A percentile compares a stretch with the other conserved stretches of the same genome.
phyloP scores from a whole-genome alignment of 1,139 yeast genomes.

The Suhomyces wounanorum region DNA sequence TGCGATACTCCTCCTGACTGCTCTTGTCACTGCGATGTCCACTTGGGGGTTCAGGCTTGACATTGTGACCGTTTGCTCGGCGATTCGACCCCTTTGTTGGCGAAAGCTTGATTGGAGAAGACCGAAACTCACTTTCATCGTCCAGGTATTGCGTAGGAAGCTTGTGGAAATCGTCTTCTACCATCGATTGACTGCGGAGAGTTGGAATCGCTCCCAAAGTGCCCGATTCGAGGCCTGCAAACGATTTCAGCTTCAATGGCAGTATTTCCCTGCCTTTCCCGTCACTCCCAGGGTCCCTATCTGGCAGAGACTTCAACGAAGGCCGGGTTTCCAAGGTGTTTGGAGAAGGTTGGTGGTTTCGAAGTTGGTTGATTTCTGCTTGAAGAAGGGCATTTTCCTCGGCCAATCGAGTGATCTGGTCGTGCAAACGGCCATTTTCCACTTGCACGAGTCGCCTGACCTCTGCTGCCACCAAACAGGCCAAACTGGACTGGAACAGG shows the following conservation, averaged over 20 bases:
- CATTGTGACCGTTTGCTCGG: too few relatives aligned
- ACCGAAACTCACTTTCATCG: slow-evolving; percentile 13
- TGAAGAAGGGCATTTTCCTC: slow-evolving; percentile 2
- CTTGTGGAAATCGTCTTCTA: slow-evolving; percentile 16
- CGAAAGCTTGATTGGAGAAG: slow-evolving; percentile 14
- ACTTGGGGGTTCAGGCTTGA: too few relatives aligned
- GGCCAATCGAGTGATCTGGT: slow-evolving; percentile 1
- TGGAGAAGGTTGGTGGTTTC: neutral
- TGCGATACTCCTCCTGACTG: neutral
- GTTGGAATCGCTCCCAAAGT: slow-evolving; percentile 15
- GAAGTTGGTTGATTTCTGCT: neutral
- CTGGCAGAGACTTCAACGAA: neutral
- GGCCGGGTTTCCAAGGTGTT: neutral
- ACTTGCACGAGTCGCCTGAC: neutral
- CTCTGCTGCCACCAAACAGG: slow-evolving; percentile 1
- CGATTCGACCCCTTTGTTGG: slow-evolving; percentile 7
- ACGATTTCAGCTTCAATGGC: slow-evolving; percentile 15
- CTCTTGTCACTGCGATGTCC: too few relatives aligned
- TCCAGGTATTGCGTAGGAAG: slow-evolving; percentile 22
- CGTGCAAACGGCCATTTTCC: neutral
- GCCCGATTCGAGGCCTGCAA: slow-evolving; percentile 7
- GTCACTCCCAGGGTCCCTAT: neutral
- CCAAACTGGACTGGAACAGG: slow-evolving; percentile 2
- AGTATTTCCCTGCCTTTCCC: neutral
- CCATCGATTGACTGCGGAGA: slow-evolving; percentile 17